phyloP scores from a whole-genome alignment of 768 basidiomycete genomes.

The Arthromyces matolae region DNA sequence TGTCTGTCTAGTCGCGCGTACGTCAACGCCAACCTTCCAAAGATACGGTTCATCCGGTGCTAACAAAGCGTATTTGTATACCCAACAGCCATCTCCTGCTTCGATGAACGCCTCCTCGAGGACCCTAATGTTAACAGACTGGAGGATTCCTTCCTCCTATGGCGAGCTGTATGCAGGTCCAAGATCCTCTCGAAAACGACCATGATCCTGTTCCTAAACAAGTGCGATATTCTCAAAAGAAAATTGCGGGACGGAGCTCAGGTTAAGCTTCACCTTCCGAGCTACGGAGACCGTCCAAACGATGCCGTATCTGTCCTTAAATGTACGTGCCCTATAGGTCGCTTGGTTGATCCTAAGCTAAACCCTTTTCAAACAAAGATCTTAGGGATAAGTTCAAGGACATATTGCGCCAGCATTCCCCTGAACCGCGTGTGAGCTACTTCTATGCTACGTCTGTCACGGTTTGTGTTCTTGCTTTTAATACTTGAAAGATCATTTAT shows the following conservation, averaged over 20 bases:
- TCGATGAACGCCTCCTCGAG: slow-evolving; percentile 48
- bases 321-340: slow-evolving; percentile 39
- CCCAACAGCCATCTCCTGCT: slow-evolving; percentile 39
- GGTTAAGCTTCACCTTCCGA: slow-evolving; percentile 53
- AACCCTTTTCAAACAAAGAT: slow-evolving; percentile 28
- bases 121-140: slow-evolving; percentile 62
- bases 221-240: slow-evolving; percentile 59
- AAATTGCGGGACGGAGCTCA: slow-evolving; percentile 36
- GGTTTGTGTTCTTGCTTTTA: slow-evolving; percentile 25
- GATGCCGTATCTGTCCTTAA: slow-evolving; percentile 48
- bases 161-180: slow-evolving; percentile 59
- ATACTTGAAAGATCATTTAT: no score
- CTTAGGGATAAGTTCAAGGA: slow-evolving; percentile 43
- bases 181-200: slow-evolving; percentile 56
- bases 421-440: slow-evolving; percentile 49
- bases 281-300: slow-evolving; percentile 62
- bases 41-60: no score
- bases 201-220: slow-evolving; percentile 73
- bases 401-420: slow-evolving; percentile 49
- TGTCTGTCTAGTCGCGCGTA: slow-evolving; percentile 47
- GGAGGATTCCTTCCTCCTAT: slow-evolving; percentile 69
- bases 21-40: no score
- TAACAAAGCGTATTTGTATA: no score
- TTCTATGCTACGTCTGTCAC: slow-evolving; percentile 59
- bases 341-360: neutral